Conservation (phyloP, 192 early-diverging fungal species). For the Linnemannia exigua region DNA sequence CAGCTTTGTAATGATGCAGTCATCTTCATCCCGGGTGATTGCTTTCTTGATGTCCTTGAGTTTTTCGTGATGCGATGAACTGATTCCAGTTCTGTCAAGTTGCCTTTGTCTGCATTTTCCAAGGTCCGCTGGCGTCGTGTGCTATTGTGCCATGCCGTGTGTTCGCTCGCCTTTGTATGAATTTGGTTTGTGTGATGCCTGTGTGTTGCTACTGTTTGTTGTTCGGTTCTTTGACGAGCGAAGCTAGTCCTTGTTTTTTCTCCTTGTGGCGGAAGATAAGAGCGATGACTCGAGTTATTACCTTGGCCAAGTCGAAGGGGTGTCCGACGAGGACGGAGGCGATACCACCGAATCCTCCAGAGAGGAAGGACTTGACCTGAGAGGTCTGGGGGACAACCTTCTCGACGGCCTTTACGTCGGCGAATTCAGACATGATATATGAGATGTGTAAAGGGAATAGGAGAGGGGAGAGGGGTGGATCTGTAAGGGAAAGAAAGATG, state of each 20-base stretch:
- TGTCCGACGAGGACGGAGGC: constrained; percentile 65
- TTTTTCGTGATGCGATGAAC: not conserved
- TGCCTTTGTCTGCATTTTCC: not conserved
- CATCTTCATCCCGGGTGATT: not conserved
- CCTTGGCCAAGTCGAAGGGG: constrained; percentile 92
- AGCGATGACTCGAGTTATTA: constrained; percentile 17
- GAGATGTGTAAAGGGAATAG: not conserved
- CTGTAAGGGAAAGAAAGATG: constrained; percentile 1
- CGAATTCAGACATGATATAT: constrained; percentile 46
- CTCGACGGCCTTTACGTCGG: constrained; percentile 13
- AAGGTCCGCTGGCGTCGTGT: not conserved
- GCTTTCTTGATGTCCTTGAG: not conserved
- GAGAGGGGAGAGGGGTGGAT: not conserved
- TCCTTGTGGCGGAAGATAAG: too few species aligned
- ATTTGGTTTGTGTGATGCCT: not conserved
- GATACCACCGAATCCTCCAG: constrained; percentile 88
- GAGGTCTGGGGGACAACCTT: constrained; percentile 57
- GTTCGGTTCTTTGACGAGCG: not conserved
- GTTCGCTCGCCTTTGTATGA: not conserved
- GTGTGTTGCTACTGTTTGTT: not conserved
- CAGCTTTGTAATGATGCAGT: not conserved
- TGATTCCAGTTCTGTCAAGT: not conserved
- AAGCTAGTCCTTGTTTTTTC: too few species aligned
- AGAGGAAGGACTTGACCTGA: constrained; percentile 89
- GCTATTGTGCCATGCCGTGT: not conserved